Base-by-base conservation (phyloP, 2,329 filamentous ascomycete genomes). In the Colletotrichum sojae region DNA sequence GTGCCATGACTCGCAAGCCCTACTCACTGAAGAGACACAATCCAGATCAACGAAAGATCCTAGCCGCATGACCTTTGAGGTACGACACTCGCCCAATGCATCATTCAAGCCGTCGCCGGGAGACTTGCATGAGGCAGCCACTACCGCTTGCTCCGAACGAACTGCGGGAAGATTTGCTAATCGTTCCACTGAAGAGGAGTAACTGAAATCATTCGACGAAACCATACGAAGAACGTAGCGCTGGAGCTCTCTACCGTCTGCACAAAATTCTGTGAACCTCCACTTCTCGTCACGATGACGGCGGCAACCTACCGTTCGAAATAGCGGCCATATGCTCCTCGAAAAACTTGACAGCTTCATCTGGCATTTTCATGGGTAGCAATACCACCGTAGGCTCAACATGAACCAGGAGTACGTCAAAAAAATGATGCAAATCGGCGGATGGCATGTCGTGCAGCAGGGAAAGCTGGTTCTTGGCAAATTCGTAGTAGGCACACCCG, bases 401-500 rank as follows among this genome's bases (percentile, higher is more conserved):
- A 61, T 89, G 84, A 10, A 86, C 73, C 49, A 90, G 76, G 20
- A 91, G 79, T 72, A 89, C 84, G 16, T 88, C 85, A 10, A 93
- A 85, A 18, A 69, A 10, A 15, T 66, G 56, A 16, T 46, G 18
- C 39, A 54, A 18, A 13, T 61, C 62, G 9, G 31, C 49, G 27
- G 20, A 52, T n/a, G 51, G 18, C 36, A 58, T 45, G 73, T 98
- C 95, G 76, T 95, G 90, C 76, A 97, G 90, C 51, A 97, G 84
- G 67, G 88, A 91, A 4, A 98, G 79, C 43, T 85, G 89, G 74
- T 93, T 90, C 46, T 94, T 89, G 27, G 86, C 82, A 6, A 91
- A 90, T 54, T 91, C 83, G 76, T 95, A 97, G 76, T 95, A 97
- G 53, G 93, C 91, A 78, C 94, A 98, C 0, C 95, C 95, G 18